Base-by-base conservation (phyloP, 805 yeast species). In the Kurtzmaniella cleridarum region DNA sequence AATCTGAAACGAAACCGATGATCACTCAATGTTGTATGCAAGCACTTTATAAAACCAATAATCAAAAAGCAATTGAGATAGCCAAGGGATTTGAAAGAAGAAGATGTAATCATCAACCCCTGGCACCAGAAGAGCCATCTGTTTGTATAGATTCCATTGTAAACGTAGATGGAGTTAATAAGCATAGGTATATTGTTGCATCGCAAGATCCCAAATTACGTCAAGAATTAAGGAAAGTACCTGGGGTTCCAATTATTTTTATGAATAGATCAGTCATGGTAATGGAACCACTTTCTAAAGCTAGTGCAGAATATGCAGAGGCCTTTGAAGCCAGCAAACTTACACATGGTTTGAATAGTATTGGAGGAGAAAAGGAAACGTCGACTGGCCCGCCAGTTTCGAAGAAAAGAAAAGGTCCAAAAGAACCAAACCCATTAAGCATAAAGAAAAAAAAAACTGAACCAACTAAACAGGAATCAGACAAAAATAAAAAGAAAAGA, bases 1-100 rank as follows among this genome's bases (percentile, higher is more conserved):
- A 91, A 58, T 86, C 81, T 10, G 90, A 85, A 50, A 77, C 81
- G 24, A 93, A 91, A 54, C 85, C 87, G 15, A 69, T 93, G 95
- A 84, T 93, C 39, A 88, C 98, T 2, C 98, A 93, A 60, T 93
- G 98, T 57, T 85, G 95, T 51, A 87, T 93, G 73, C 88, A 88
- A 55, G 83, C 85, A 14, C 66, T 93, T 24, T 93, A 93, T 59
- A 72, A 73, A 33, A 71, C 83, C 4, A 75, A 76, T 18, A 76
- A 86, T 52, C 90, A 86, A 51, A 69, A 64, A 3, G 95, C 95
- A 1, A 85, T 93, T 34, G 84, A 76, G 24, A 51, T 82, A 27
- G 98, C 95, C 7, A 93, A 89, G 58, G 55, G 68, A 2, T 83
- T 84, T 49, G 98, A 93, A 62, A 80, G 97, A 64, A 78, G 98